Conservation (phyloP, 495 filamentous ascomycete species). For the Thozetella sp. region DNA sequence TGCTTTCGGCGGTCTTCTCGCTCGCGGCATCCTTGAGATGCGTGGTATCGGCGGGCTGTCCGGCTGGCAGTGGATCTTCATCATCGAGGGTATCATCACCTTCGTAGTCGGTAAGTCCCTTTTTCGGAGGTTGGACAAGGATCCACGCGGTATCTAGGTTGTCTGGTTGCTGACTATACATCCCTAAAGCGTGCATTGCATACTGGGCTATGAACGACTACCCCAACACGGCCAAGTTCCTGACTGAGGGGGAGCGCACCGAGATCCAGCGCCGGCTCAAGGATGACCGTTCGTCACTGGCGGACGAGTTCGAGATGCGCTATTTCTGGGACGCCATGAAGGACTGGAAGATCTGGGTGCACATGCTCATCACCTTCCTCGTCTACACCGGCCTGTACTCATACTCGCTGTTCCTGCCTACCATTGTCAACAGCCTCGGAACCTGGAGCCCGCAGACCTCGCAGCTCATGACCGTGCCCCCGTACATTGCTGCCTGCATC, state of each 20-base stretch:
- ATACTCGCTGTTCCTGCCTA: conserved; percentile 67
- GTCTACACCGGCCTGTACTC: conserved; percentile 65
- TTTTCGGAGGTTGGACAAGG: too few relatives aligned
- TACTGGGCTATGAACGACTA: conserved; percentile 81
- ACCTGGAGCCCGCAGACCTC: conserved; percentile 51
- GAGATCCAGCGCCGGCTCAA: conserved; percentile 69
- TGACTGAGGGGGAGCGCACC: conserved; percentile 64
- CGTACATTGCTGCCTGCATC: conserved; percentile 53
- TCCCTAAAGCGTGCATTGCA: conserved; percentile 62
- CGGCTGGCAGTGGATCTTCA: conserved; percentile 81
- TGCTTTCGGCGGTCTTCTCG: conserved; percentile 77
- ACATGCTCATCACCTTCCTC: conserved; percentile 51
- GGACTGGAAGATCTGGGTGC: conserved; percentile 79
- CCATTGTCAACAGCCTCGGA: conserved; percentile 63
- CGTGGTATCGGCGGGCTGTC: conserved; percentile 60
- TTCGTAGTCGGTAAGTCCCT: conserved; percentile 51
- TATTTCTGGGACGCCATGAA: conserved; percentile 73
- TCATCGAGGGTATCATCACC: conserved; percentile 70
- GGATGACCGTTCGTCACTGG: conserved; percentile 69
- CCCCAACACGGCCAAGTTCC: conserved; percentile 74
- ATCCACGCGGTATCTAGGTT: not conserved
- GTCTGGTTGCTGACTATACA: too few relatives aligned
- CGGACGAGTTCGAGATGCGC: conserved; percentile 74
- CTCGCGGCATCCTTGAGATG: conserved; percentile 70
- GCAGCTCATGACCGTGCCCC: conserved; percentile 64